These are phyloP conservation scores for Fusarium papillatum DNA, from an alignment of 2,329 filamentous ascomycete species.

Conservation along the genomic window DNA sequence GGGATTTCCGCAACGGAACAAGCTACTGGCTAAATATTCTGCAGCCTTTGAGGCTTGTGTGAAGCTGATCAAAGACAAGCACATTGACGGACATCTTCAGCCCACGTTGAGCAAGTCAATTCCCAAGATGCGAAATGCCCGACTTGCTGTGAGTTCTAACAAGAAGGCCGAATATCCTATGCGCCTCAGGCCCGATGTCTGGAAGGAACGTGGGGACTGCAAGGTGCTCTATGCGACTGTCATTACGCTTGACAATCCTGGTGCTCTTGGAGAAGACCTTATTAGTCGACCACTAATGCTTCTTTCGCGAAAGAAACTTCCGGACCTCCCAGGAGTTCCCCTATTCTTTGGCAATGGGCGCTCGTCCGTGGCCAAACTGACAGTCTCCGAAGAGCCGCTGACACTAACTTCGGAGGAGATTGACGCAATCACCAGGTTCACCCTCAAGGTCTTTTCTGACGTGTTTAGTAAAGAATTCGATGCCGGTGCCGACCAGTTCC, in stretches of 20 bases:
- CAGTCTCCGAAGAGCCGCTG: constrained; percentile 59
- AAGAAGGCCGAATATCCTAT: constrained; percentile 82
- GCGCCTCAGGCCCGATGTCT: constrained; percentile 83
- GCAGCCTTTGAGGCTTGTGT: constrained; percentile 90
- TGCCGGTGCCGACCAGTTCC: constrained; percentile 71
- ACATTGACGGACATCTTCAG: constrained; percentile 81
- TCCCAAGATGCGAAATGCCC: constrained; percentile 89
- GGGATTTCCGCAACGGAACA: constrained; percentile 76
- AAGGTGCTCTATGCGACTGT: constrained; percentile 71
- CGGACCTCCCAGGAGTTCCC: constrained; percentile 75
- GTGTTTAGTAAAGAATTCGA: constrained; percentile 92
- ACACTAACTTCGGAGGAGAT: constrained; percentile 59
- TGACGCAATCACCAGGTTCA: constrained; percentile 76
- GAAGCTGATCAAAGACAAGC: constrained; percentile 73
- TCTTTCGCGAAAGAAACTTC: constrained; percentile 76
- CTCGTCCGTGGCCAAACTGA: constrained; percentile 69
- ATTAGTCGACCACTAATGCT: constrained; percentile 76
- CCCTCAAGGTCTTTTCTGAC: constrained; percentile 82
- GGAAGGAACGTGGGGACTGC: constrained; percentile 63
- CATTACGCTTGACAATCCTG: constrained; percentile 69
- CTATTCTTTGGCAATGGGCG: constrained; percentile 78
- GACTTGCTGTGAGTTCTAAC: constrained; percentile 84
- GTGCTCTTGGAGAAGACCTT: constrained; percentile 63
- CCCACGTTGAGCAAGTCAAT: constrained; percentile 80
- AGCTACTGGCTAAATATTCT: constrained; percentile 86